phyloP scores from a whole-genome alignment of 2,329 filamentous ascomycete species.

The Grosmannia clavigera region DNA sequence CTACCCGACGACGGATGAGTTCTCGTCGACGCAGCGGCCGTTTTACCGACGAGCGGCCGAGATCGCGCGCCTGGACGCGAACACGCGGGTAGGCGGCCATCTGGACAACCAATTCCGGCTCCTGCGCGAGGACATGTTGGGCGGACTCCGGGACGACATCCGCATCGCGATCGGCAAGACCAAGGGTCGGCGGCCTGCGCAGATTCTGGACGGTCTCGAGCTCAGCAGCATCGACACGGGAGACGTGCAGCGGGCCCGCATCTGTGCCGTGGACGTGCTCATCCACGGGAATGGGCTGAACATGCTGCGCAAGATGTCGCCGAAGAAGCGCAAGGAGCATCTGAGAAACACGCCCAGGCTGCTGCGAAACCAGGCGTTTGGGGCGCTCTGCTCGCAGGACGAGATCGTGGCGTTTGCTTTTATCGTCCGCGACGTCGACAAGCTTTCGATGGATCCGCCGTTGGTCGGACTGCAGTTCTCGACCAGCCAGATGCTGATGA shows the following conservation, averaged over 20 bases:
- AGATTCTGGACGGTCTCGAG: not conserved
- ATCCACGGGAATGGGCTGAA: not conserved
- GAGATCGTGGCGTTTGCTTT: constrained; percentile 48
- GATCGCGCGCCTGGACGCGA: constrained; percentile 24
- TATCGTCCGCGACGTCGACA: constrained; percentile 37
- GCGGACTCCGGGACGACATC: constrained; percentile 49
- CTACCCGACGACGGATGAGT: constrained; percentile 53
- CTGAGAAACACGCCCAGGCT: constrained; percentile 32
- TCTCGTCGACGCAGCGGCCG: constrained; percentile 35
- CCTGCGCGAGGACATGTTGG: constrained; percentile 58
- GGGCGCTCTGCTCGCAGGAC: constrained; percentile 40
- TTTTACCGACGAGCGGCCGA: constrained; percentile 44
- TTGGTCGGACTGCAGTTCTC: constrained; percentile 38
- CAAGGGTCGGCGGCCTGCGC: not conserved
- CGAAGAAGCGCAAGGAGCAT: constrained; percentile 18
- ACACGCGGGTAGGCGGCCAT: constrained; percentile 33
- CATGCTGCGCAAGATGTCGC: not conserved
- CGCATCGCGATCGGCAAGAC: constrained; percentile 25
- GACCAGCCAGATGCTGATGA: constrained; percentile 30
- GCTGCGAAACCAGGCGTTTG: constrained; percentile 48
- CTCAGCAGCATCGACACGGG: not conserved
- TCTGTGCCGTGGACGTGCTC: not conserved
- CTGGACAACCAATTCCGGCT: constrained; percentile 62
- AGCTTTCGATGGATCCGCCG: constrained; percentile 29
- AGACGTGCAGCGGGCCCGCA: not conserved